phyloP scores from a whole-genome alignment of 2,329 filamentous ascomycete genomes.

The Xylaria digitata region DNA sequence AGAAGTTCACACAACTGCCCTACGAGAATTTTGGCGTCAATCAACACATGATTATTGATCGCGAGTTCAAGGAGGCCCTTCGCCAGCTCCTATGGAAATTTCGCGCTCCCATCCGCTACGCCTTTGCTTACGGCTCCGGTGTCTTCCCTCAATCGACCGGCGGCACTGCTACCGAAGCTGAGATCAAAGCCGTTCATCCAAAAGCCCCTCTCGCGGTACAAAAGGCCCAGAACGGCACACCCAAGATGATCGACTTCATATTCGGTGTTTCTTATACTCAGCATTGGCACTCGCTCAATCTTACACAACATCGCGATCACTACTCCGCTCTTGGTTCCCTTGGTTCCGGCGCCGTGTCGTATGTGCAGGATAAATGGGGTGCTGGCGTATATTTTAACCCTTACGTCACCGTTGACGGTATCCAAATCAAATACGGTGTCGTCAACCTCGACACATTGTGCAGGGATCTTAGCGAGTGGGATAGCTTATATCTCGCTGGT shows the following conservation, averaged over 20 bases:
- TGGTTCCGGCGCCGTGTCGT: constrained; percentile 85
- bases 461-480: constrained; percentile 87
- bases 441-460: constrained; percentile 93
- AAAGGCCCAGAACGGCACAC: constrained; percentile 85
- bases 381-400: constrained; percentile 98
- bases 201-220: constrained; percentile 83
- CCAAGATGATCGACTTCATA: constrained; percentile 99
- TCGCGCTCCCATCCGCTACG: constrained; percentile 91
- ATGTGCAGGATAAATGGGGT: constrained; percentile 87
- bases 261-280: constrained; percentile 94
- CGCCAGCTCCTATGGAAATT: constrained; percentile 92
- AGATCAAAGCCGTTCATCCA: constrained; percentile 77
- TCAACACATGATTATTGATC: constrained; percentile 95
- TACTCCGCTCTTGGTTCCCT: constrained; percentile 88
- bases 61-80: constrained; percentile 92
- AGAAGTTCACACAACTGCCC: constrained; percentile 79
- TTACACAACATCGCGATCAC: constrained; percentile 88
- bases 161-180: constrained; percentile 64
- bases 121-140: constrained; percentile 96
- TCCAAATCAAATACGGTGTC: constrained; percentile 97
- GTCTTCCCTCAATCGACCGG: constrained; percentile 83
- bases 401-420: constrained; percentile 93
- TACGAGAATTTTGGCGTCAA: constrained; percentile 90
- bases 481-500: constrained; percentile 95
- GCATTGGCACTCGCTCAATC: constrained; percentile 96